A percentile compares a stretch with the other conserved stretches of the same genome.
Evolutionary conservation across 352 stramenopile species (phyloP).

Genomic region (Globisporangium viniferum): DNA sequence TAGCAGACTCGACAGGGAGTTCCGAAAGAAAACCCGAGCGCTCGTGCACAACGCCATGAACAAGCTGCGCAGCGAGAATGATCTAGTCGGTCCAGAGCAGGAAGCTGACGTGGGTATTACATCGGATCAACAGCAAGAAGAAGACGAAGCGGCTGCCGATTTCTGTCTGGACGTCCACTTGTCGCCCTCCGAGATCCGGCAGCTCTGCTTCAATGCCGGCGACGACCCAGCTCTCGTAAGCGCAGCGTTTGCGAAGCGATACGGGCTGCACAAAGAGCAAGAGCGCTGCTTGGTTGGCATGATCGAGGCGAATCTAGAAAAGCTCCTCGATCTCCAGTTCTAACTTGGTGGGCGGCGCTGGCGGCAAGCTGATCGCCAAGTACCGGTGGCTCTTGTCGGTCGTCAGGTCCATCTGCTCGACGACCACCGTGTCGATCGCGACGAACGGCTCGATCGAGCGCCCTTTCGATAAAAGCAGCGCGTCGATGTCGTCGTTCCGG

Average conservation of each 20-base stretch:
- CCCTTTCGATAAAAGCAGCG: conserved; percentile 28
- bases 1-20: neutral
- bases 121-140: neutral
- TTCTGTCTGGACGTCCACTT: conserved; percentile 41
- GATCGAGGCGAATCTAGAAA: conserved; percentile 45
- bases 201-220: conserved; percentile 27
- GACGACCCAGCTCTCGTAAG: conserved; percentile 31
- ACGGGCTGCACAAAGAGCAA: conserved; percentile 29
- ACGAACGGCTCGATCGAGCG: conserved; percentile 43
- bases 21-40: conserved; percentile 3
- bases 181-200: conserved; percentile 36
- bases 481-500: conserved; percentile 56
- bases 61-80: neutral
- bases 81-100: neutral
- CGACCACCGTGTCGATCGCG: conserved; percentile 59
- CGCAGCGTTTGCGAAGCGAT: conserved; percentile 24
- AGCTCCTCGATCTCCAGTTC: conserved; percentile 64
- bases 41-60: conserved; percentile 1
- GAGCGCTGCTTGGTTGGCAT: conserved; percentile 26
- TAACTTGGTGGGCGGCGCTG: conserved; percentile 32
- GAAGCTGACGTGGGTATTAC: neutral
- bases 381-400: conserved; percentile 50
- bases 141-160: conserved; percentile 6
- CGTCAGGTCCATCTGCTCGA: conserved; percentile 67
- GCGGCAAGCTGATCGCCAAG: conserved; percentile 47